Base-by-base conservation (phyloP, 2,329 filamentous ascomycete genomes). In the Keithomyces neogunnii region DNA sequence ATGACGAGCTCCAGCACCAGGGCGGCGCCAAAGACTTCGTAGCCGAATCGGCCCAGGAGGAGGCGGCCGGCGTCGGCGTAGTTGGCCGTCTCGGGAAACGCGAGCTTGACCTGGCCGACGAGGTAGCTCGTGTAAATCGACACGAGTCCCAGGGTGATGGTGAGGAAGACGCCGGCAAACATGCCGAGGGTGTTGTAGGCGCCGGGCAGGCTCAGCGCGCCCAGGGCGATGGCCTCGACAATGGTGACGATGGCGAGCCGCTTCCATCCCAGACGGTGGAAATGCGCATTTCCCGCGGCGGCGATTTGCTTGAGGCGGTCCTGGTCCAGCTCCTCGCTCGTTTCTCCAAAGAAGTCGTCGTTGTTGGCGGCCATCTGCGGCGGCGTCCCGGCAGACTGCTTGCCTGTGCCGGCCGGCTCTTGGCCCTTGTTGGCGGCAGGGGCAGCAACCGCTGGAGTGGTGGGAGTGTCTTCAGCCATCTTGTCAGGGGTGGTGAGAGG, bases 1-100 rank as follows among this genome's bases (percentile, higher is more conserved):
- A 86, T 85, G 42, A 84, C 65, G 13, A 86, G 69, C 63, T 85
- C 78, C n/a, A 85, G 62, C 13, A 76, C 67, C 57, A 83, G 78
- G 42, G 74, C 78, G 47, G 70, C 63, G 28, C 79, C 80, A 49
- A 84, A 69, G 36, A 86, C 56, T 59, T 83, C 78, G 51, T 78
- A 74, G 0, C 79, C 81, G 39, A 76, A 66, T 13, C 65, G 66
- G 3, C 84, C 84, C 48, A 72, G 69, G 47, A 86, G 68, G 39
- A 86, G 68, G 44, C 75, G 69, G 4, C 80, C 82, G 4, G 79
- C 82, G 57, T 87, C 83, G n/a, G 81, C 78, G 62, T 85, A 84
- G 57, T 76, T 79, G 45, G 76, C 73, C 45, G 85, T 72, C 19
- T 77, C 67, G 2, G 81, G 80, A 59, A 63, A 64, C 50, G 62